Evolutionary conservation across 2,329 filamentous ascomycete genomes (phyloP), one percentile per base, ranked within the genome.

Genomic region (Colletotrichum trifolii): DNA sequence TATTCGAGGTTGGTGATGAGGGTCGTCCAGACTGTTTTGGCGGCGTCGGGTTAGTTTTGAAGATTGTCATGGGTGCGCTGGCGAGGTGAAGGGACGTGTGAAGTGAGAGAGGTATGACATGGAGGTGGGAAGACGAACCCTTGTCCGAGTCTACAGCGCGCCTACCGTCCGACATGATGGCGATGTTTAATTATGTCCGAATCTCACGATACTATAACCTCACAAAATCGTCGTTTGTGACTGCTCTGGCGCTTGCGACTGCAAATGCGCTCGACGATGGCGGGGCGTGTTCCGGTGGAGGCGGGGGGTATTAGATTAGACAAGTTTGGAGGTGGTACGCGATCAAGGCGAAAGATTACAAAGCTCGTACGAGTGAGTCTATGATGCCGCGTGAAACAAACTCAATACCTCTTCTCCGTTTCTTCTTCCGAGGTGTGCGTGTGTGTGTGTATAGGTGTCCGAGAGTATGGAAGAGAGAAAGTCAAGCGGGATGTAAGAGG

Each of bases 1-100:
- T 97, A 97, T 71, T 85, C 84, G 53, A 87, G 88, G 79, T 96
- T 96, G 65, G 93, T 97, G 75, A 97, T 94, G 70, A 97, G 85
- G 10, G 90, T 92, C 35, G 92, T 93, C 93, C 93, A 97, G 75
- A 96, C 93, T 92, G 47, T 9, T 13, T 43, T 11, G 42, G 6
- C 7, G 7, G 40, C 25, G 6, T 8, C 15, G 49, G 34, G 39
- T 59, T 15, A 35, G 49, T 10, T 15, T 25, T 35, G 46, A 11
- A 35, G 46, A 33, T 48, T 57, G n/a, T 25, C 38, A 33, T n/a
- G 40, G 9, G 34, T 10, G 38, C 39, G 15, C 17, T n/a, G 33
- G 54, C 42, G 34, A 45, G 35, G 42, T 49, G 55, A 10, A 36
- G 15, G 43, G 43, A 34, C 25, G 25, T 25, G 7, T 8, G 46